A percentile compares a stretch with the other conserved stretches of the same genome.
Conservation (phyloP, 441 rosid species). For the Corymbia calophylla region DNA sequence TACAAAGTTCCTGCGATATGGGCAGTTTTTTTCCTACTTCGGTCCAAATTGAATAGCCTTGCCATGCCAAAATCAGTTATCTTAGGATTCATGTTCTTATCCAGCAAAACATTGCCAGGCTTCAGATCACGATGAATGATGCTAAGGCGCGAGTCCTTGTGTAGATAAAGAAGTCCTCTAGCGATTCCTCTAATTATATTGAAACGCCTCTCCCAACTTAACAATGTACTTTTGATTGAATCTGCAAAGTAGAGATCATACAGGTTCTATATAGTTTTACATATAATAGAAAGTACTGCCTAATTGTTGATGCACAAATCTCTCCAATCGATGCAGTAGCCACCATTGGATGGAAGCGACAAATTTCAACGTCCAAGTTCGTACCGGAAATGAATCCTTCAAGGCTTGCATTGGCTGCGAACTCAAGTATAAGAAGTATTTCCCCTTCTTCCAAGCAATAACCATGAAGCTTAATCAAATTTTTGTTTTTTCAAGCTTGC, state of each 20-base stretch:
- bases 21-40: neutral
- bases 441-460: neutral
- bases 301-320: neutral
- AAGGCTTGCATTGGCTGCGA: neutral
- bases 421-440: neutral
- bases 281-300: neutral
- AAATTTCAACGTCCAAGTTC: neutral
- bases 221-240: neutral
- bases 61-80: neutral
- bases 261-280: rapidly evolving
- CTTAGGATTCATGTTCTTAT: neutral
- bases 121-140: neutral
- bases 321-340: no score
- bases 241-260: neutral
- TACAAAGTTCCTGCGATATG: neutral
- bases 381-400: neutral
- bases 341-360: neutral
- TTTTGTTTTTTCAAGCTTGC: no score
- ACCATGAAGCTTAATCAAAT: neutral
- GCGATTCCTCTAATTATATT: neutral
- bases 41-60: neutral
- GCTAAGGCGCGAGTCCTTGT: neutral
- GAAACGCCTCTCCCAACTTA: neutral
- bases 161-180: neutral
- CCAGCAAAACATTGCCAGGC: neutral